phyloP scores from a whole-genome alignment of 441 rosid species.

The Cnidoscolus chayamansa region DNA sequence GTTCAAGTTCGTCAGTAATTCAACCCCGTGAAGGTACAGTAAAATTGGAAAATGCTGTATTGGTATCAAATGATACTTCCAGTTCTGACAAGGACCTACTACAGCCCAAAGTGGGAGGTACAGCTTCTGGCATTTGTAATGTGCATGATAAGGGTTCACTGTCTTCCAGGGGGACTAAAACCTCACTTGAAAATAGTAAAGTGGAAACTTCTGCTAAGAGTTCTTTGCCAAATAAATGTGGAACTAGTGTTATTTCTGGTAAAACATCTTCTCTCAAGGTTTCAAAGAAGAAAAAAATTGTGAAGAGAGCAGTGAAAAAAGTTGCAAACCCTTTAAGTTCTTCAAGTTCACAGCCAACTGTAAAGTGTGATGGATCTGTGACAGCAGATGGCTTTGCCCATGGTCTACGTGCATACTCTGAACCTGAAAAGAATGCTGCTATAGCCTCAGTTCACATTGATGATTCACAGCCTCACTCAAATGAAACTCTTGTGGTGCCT shows the following conservation, averaged over 20 bases:
- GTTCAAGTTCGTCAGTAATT: conserved; percentile 25
- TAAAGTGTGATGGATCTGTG: conserved; percentile 20
- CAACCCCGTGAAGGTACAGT: conserved; percentile 29
- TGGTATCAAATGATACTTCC: conserved; percentile 27
- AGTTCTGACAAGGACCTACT: conserved; percentile 36
- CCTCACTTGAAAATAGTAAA: conserved; percentile 24
- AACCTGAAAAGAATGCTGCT: conserved; percentile 31
- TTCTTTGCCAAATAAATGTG: conserved; percentile 33
- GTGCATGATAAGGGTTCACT: conserved; percentile 24
- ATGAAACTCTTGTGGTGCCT: conserved; percentile 23
- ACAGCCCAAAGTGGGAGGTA: conserved; percentile 32
- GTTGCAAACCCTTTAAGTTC: conserved; percentile 24
- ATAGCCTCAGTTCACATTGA: conserved; percentile 22
- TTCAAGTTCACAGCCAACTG: conserved; percentile 28
- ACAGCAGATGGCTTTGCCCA: conserved; percentile 25
- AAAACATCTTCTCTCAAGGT: conserved; percentile 37
- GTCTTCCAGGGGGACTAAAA: conserved; percentile 31
- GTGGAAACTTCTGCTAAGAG: conserved; percentile 27
- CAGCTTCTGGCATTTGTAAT: conserved; percentile 26
- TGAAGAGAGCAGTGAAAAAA: conserved; percentile 47
- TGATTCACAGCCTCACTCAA: conserved; percentile 28
- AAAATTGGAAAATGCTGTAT: conserved; percentile 27
- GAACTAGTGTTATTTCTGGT: conserved; percentile 31
- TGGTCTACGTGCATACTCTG: conserved; percentile 26
- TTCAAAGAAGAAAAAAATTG: conserved; percentile 55